Base-by-base conservation (phyloP, 2,329 filamentous ascomycete species). In the Aspergillus unguis region DNA sequence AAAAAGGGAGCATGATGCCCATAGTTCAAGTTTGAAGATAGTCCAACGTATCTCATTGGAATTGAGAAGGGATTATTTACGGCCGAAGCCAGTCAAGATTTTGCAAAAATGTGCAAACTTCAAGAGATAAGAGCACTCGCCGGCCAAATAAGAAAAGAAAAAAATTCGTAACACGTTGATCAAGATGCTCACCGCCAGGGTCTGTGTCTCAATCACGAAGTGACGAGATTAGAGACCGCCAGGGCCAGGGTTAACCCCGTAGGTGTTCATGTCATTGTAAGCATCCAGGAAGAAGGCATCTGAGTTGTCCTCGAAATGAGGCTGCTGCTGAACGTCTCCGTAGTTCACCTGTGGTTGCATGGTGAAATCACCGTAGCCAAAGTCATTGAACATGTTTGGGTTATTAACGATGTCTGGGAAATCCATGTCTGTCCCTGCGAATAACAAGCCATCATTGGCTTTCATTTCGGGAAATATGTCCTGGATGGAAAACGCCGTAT, bases 381-480 rank as follows among this genome's bases (percentile, higher is more conserved):
- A 49, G 25, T 53, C 51, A 37, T 46, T 50, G 37, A 53, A 53
- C 51, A 53, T 46, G 51, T 37, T 50, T 7, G 42, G 46, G 25
- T 25, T 38, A 23, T 53, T 50, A 36, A 17, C 29, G 26, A 50
- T 50, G 33, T 53, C 51, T 11, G 46, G 10, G 26, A 50, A 53
- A 27, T 53, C 51, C 42, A 53, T 26, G 27, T 53, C 46, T 26
- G 44, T 43, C 2, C 49, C 50, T n/a, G 42, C 33, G 44, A 53
- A 53, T 5, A 53, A 31, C 29, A 53, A 43, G 28, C 47, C 47
- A 29, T 53, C 51, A 48, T 26, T 53, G 23, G 44, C 50, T 23
- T 53, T 53, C 42, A 48, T 48, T n/a, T 53, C 51, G 3, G 51
- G 51, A 36, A 50, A 53, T 6, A 53, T 50, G 38, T 53, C 51